Percentiles rank a stretch among this genome's conserved stretches.
Evolutionary conservation across 805 yeast genomes (phyloP).

Genomic region (Kregervanrija delftensis): DNA sequence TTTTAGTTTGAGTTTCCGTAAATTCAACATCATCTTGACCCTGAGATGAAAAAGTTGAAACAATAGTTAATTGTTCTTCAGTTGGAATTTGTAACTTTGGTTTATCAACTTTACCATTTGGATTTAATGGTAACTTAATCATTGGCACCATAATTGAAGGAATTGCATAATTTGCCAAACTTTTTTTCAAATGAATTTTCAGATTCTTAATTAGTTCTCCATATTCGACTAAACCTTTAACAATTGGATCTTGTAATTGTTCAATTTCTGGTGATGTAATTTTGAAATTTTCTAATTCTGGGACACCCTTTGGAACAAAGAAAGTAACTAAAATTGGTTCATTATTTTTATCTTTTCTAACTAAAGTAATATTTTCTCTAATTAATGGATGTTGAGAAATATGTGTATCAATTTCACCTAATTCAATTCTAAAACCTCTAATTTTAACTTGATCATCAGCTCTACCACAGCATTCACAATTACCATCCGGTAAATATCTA

Average conservation of each 20-base stretch:
- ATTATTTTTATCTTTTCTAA: conserved; percentile 83
- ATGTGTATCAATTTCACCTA: conserved; percentile 97
- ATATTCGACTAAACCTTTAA: conserved; percentile 71
- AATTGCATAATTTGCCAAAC: conserved; percentile 88
- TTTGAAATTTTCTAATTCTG: conserved; percentile 42
- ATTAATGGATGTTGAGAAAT: conserved; percentile 89
- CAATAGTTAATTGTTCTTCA: conserved; percentile 73
- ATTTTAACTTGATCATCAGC: conserved; percentile 99
- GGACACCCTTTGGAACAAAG: conserved; percentile 65
- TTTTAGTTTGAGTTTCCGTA: conserved; percentile 55
- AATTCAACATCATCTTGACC: conserved; percentile 46
- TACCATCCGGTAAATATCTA: conserved; percentile 93
- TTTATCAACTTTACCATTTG: conserved; percentile 97
- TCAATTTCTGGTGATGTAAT: conserved; percentile 41
- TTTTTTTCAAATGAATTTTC: conserved; percentile 73
- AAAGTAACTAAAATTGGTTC: conserved; percentile 90
- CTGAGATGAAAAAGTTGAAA: conserved; percentile 45
- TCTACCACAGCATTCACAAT: conserved; percentile 96
- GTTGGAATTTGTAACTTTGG: conserved; percentile 96
- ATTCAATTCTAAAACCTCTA: conserved; percentile 96
- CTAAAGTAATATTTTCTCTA: conserved; percentile 88
- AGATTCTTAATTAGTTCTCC: conserved; percentile 74
- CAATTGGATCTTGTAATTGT: conserved; percentile 56
- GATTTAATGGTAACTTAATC: conserved; percentile 82
- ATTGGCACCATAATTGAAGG: conserved; percentile 90